Evolutionary conservation across 2,329 filamentous ascomycete species (phyloP), one percentile per base, ranked within the genome.

Genomic region (Monosporascus sp.): DNA sequence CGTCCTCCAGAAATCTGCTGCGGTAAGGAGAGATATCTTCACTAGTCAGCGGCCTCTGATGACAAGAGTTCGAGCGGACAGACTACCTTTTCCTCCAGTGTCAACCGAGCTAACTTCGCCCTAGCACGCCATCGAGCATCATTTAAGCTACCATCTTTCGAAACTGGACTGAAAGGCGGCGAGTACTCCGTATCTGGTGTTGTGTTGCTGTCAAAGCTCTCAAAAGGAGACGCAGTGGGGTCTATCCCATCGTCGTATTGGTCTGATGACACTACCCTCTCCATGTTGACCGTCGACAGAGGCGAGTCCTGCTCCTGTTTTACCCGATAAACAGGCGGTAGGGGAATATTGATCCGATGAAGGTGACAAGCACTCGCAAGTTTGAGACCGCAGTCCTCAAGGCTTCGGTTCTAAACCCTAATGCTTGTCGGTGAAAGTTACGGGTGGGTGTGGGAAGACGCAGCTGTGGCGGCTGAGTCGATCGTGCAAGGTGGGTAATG

Each of bases 1-100:
- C 3, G 85, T 88, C 57, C 85, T 82, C 86, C 85, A 89, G 63
- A 88, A 87, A 64, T 89, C 84, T 22, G 79, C 80, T 11, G 81
- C 83, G 18, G 81, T 80, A 22, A 84, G 72, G 1, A 84, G 69
- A 3, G 81, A 83, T 41, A 84, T 73, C 79, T 84, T 55, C 50
- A 25, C 17, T 20, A 39, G 27, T 54, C 47, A 55, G 58, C 59
- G 48, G 56, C 48, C n/a, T 41, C 9, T 58, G 48, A 44, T 58
- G 48, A 41, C 41, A 15, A 6, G 24, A 14, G 6, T 17, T 47
- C 20, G 38, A 39, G 11, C 35, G 39, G 9, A 49, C 14, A 38
- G 6, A 50, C 59, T 56, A 80, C 80, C 71, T 85, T 85, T 64
- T 86, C 82, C 51, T 82, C 78, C 44, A 81, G 64, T 9, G 74